Base-by-base conservation (phyloP, 2,329 filamentous ascomycete species). In the Stylonectria norvegica region DNA sequence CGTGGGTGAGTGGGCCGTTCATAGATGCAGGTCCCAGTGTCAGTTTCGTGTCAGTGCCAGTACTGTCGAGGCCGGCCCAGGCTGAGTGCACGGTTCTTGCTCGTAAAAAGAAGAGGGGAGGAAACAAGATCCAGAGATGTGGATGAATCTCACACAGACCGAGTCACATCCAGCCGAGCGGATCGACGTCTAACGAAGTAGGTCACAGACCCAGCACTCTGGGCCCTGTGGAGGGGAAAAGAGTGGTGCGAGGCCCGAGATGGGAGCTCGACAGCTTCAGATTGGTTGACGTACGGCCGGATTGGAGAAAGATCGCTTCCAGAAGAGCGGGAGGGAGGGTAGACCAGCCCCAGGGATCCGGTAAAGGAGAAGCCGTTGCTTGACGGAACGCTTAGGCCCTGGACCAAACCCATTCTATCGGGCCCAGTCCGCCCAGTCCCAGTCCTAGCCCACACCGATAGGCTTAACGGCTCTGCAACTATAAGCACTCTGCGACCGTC, bases 291-390 rank as follows among this genome's bases (percentile, higher is more conserved):
- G 42, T 35, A 14, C 43, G 25, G 20, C 19, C 25, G 39, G 43
- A 32, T 27, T 30, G 15, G 20, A 11, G 43, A 52, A 40, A 43
- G 39, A 42, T 44, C 40, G 39, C 42, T 57, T 54, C 55, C 50
- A 57, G 55, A 54, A 50, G 49, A 43, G 45, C 43, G 52, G 54
- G 43, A 56, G 43, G 53, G 54, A 50, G 50, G 48, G 47, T 36
- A 28, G 37, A 34, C 28, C 43, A 48, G 36, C 46, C 42, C 43
- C 48, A 55, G 47, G 45, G 45, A 38, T 42, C 38, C 27, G 41
- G 44, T 52, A 48, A 41, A 34, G n/a, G n/a, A n/a, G 41, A 36
- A 22, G 39, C 36, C 16, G 40, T 34, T 49, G 38, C 36, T 38
- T 38, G 36, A 41, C 43, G 39, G n/a, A 36, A 35, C 50, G 40